A percentile compares a stretch with the other conserved stretches of the same genome.
Conservation (phyloP, 2,329 filamentous ascomycete species). For the Botrytis elliptica region DNA sequence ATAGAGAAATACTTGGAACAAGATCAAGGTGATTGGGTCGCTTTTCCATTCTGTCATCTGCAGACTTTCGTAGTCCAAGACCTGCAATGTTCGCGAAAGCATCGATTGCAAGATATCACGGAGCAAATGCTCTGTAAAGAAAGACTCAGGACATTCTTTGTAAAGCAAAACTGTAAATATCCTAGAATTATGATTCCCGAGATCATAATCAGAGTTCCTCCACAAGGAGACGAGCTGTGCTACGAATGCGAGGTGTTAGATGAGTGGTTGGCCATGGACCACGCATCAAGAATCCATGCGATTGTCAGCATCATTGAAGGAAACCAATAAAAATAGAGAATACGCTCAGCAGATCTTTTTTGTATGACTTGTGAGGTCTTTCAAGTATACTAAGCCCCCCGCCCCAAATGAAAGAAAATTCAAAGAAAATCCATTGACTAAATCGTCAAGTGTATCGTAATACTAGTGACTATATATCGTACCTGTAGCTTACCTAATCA, state of each 20-base stretch:
- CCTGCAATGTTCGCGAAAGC: neutral
- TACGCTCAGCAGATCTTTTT: neutral
- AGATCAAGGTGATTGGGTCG: accelerated
- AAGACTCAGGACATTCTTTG: neutral
- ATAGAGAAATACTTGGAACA: neutral
- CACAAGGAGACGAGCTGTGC: neutral
- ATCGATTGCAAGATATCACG: neutral
- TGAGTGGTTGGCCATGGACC: neutral
- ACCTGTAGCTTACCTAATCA: neutral
- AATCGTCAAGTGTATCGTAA: neutral
- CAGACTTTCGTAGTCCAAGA: neutral
- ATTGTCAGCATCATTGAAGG: neutral
- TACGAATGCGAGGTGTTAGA: neutral
- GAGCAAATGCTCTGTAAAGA: neutral
- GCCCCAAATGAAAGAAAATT: neutral
- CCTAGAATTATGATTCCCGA: neutral
- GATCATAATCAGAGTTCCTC: neutral
- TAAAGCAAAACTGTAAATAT: neutral
- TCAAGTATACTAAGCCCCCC: neutral
- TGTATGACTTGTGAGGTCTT: neutral
- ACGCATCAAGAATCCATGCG: neutral
- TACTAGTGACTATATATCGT: neutral
- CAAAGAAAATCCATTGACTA: neutral
- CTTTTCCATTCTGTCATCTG: neutral
- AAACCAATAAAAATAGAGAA: neutral